Percentiles rank a stretch among this genome's conserved stretches.
phyloP scores from a whole-genome alignment of 768 basidiomycete species.

The Lactarius pseudohatsudake region DNA sequence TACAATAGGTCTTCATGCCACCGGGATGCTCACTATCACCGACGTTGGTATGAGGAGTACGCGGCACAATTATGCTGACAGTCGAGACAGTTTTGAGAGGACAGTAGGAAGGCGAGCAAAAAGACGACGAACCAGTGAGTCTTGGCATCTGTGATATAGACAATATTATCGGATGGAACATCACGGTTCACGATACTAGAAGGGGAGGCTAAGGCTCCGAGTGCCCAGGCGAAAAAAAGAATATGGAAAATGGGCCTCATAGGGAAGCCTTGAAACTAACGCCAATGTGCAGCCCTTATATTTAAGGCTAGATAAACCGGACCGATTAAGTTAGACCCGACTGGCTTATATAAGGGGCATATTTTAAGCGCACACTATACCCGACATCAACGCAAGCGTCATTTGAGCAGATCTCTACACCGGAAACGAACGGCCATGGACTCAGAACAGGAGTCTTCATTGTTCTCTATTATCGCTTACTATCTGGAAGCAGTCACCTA shows the following conservation, averaged over 20 bases:
- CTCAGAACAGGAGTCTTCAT: background rate
- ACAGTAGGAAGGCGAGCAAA: slow-evolving; percentile 24
- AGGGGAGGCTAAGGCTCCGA: slow-evolving; percentile 16
- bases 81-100: background rate
- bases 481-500: background rate
- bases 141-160: slow-evolving; percentile 46
- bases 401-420: too few species aligned
- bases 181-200: slow-evolving; percentile 1
- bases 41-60: slow-evolving; percentile 50
- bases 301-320: too few species aligned
- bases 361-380: too few species aligned
- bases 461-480: background rate
- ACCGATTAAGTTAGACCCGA: too few species aligned
- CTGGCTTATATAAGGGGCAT: too few species aligned
- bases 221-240: slow-evolving; percentile 4
- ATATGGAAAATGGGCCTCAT: too few species aligned
- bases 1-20: slow-evolving; percentile 56
- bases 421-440: too few species aligned
- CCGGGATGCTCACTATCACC: slow-evolving; percentile 58
- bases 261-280: too few species aligned
- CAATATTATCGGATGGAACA: slow-evolving; percentile 46
- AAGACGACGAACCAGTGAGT: slow-evolving; percentile 44
- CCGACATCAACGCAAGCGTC: too few species aligned
- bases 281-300: too few species aligned
- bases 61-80: slow-evolving; percentile 32